Percentiles rank a stretch among this genome's conserved stretches.
These are phyloP conservation scores for Cyberlindnera veronae DNA, from an alignment of 805 yeast genomes.

Conservation along the genomic window DNA sequence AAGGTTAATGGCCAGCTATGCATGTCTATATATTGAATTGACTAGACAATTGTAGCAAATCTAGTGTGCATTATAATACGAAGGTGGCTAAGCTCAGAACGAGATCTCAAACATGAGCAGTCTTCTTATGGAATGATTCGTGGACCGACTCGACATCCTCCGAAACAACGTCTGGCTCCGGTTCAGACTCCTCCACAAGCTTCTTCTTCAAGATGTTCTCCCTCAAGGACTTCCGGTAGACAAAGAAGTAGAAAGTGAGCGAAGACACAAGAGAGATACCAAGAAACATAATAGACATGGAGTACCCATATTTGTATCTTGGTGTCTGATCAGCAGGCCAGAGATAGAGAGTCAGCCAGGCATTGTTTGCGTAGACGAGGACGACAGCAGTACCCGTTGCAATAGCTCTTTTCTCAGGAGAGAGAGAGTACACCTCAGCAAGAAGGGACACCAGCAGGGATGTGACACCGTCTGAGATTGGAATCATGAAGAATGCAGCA, in stretches of 20 bases:
- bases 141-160: too few species aligned
- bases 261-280: conserved; percentile 1
- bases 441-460: conserved; percentile 13
- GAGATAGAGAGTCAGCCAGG: conserved; percentile 38
- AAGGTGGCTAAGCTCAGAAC: too few species aligned
- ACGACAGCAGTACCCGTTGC: conserved; percentile 40
- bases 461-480: conserved; percentile 12
- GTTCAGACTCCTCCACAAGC: too few species aligned
- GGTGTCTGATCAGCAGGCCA: conserved; percentile 46
- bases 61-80: too few species aligned
- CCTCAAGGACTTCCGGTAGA: background rate
- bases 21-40: too few species aligned
- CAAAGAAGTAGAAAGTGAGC: background rate
- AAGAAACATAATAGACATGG: conserved; percentile 6
- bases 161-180: too few species aligned
- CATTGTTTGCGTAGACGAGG: conserved; percentile 42
- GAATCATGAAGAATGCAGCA: conserved; percentile 16
- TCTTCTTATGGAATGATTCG: too few species aligned
- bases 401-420: conserved; percentile 38
- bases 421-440: conserved; percentile 25
- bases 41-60: too few species aligned
- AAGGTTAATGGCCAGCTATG: too few species aligned
- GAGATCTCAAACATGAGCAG: too few species aligned
- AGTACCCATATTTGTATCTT: conserved; percentile 37
- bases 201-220: too few species aligned